Evolutionary conservation across 2,329 filamentous ascomycete species (phyloP).

Genomic region (Mycogone perniciosa): DNA sequence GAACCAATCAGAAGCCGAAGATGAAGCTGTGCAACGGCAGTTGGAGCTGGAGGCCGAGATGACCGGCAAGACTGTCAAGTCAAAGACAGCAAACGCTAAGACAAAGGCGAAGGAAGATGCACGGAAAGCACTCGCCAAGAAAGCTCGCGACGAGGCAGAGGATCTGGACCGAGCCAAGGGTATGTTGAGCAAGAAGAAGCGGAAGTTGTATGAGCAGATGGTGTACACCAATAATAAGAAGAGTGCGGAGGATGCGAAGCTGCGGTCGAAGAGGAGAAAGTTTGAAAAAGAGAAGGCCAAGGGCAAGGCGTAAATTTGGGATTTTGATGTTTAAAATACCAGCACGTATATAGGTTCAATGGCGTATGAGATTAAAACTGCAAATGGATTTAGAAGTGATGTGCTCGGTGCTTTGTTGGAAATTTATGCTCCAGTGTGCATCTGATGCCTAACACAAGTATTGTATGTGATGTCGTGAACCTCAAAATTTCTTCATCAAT

Average conservation of each 20-base stretch:
- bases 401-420: too few species aligned
- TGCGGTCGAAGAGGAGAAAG: slow-evolving; percentile 85
- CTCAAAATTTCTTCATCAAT: not conserved
- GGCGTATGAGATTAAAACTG: slow-evolving; percentile 6
- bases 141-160: slow-evolving; percentile 71
- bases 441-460: too few species aligned
- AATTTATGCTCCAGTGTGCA: too few species aligned
- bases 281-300: slow-evolving; percentile 61
- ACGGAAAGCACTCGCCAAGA: slow-evolving; percentile 61
- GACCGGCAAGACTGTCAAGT: slow-evolving; percentile 56
- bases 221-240: slow-evolving; percentile 90
- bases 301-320: slow-evolving; percentile 28
- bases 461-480: too few species aligned
- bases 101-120: slow-evolving; percentile 63
- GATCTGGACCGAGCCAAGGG: slow-evolving; percentile 90
- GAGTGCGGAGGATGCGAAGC: slow-evolving; percentile 79
- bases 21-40: slow-evolving; percentile 69
- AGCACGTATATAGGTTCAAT: slow-evolving; percentile 12
- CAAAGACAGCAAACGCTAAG: slow-evolving; percentile 42
- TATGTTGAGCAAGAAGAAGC: slow-evolving; percentile 97
- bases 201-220: slow-evolving; percentile 97
- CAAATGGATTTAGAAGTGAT: not conserved
- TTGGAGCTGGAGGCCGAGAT: slow-evolving; percentile 90
- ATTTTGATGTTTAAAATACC: slow-evolving; percentile 10
- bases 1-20: slow-evolving; percentile 41